phyloP scores from a whole-genome alignment of 768 basidiomycete genomes.

The Lactarius deliciosus region DNA sequence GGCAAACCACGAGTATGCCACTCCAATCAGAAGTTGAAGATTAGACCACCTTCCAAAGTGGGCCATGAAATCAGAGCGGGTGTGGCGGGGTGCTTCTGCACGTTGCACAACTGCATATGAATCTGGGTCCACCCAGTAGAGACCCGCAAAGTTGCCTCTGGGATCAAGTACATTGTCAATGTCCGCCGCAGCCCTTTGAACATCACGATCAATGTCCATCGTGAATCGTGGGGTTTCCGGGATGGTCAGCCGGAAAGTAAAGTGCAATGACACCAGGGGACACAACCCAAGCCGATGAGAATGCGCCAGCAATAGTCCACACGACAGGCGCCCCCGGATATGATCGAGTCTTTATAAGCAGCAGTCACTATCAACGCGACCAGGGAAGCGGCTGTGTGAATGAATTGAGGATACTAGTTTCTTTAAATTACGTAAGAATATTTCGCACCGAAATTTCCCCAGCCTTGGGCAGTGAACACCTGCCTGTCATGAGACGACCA shows the following conservation, averaged over 20 bases:
- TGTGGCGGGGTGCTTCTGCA: slow-evolving; percentile 65
- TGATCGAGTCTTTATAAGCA: slow-evolving; percentile 64
- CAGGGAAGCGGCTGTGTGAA: slow-evolving; percentile 54
- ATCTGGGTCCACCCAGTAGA: slow-evolving; percentile 51
- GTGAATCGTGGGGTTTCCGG: slow-evolving; percentile 90
- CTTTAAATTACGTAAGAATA: neutral
- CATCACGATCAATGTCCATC: slow-evolving; percentile 87
- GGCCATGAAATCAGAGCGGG: slow-evolving; percentile 58
- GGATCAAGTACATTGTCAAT: slow-evolving; percentile 63
- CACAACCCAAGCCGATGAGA: slow-evolving; percentile 82
- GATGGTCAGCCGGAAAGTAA: slow-evolving; percentile 91
- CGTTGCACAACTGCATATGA: slow-evolving; percentile 56
- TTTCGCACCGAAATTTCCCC: slow-evolving; percentile 73
- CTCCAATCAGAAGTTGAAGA: slow-evolving; percentile 73
- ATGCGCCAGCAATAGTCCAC: slow-evolving; percentile 85
- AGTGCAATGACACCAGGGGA: slow-evolving; percentile 80
- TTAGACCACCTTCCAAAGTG: slow-evolving; percentile 77
- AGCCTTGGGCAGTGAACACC: slow-evolving; percentile 89
- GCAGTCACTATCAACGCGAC: slow-evolving; percentile 61
- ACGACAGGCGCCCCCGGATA: slow-evolving; percentile 45
- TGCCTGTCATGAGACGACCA: slow-evolving; percentile 85
- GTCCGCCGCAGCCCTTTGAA: slow-evolving; percentile 69
- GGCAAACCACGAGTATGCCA: slow-evolving; percentile 86
- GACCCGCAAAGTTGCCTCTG: slow-evolving; percentile 32
- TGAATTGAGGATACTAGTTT: neutral